Percentiles rank a stretch among this genome's conserved stretches.
These are phyloP conservation scores for Punica granatum DNA, from an alignment of 345 rosid genomes.

Conservation along the genomic window DNA sequence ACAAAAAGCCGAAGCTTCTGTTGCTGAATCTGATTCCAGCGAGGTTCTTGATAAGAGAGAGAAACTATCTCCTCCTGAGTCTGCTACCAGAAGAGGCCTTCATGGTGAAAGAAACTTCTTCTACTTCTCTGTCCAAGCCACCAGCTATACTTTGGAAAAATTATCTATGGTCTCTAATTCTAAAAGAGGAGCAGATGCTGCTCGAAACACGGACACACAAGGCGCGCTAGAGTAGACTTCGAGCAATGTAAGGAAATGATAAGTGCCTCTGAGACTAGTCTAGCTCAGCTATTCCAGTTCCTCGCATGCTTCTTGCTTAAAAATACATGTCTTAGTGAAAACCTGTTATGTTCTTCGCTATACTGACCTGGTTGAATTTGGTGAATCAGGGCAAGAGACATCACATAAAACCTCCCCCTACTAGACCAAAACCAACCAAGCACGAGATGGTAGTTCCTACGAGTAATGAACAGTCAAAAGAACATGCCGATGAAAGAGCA, in stretches of 20 bases:
- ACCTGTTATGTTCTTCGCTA: not conserved
- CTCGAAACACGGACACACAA: not conserved
- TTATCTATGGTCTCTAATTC: constrained; percentile 2
- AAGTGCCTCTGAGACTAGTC: constrained; percentile 58
- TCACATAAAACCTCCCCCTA: constrained; percentile 26
- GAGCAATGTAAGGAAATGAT: constrained; percentile 66
- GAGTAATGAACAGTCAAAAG: constrained; percentile 13
- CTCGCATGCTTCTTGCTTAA: not conserved
- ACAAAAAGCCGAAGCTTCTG: constrained; percentile 6
- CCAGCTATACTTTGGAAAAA: constrained; percentile 10
- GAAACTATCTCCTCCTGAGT: constrained; percentile 13
- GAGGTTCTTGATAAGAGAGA: constrained; percentile 11
- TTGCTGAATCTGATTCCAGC: constrained; percentile 10
- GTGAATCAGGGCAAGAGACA: constrained; percentile 38
- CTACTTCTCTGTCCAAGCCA: not conserved
- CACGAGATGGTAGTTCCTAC: constrained; percentile 18
- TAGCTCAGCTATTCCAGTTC: constrained; percentile 42
- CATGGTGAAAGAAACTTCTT: constrained; percentile 14
- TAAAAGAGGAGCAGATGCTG: constrained; percentile 4
- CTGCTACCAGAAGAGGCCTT: constrained; percentile 14
- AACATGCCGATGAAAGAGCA: constrained; percentile 3
- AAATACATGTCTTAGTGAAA: not conserved
- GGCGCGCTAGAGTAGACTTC: constrained; percentile 22
- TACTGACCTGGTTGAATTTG: constrained; percentile 6
- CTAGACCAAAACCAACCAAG: constrained; percentile 20